phyloP scores from a whole-genome alignment of 2,329 filamentous ascomycete genomes.

The Phyllosticta capitalensis region DNA sequence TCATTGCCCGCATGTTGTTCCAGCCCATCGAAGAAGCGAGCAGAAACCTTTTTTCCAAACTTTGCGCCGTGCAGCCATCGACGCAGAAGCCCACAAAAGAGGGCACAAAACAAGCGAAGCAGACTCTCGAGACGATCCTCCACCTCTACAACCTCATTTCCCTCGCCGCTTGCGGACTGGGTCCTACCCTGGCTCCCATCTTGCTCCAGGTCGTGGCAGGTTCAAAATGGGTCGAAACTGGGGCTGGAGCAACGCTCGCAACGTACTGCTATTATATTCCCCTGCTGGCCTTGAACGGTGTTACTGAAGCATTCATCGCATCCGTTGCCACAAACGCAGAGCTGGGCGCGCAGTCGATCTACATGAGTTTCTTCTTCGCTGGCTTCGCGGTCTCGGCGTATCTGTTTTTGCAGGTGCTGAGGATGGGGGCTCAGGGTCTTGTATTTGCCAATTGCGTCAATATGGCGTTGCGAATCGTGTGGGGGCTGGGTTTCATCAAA shows the following conservation, averaged over 20 bases:
- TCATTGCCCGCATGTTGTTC: constrained; percentile 80
- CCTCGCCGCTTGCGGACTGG: constrained; percentile 56
- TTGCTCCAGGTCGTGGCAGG: constrained; percentile 70
- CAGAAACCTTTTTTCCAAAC: constrained; percentile 76
- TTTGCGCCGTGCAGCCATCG: constrained; percentile 44
- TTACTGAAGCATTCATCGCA: constrained; percentile 86
- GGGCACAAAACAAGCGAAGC: constrained; percentile 30
- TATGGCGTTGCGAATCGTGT: constrained; percentile 75
- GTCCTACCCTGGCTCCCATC: constrained; percentile 64
- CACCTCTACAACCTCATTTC: constrained; percentile 67
- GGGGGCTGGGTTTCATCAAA: constrained; percentile 66
- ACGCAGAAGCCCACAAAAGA: constrained; percentile 7
- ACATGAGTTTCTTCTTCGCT: constrained; percentile 75
- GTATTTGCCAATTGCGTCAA: constrained; percentile 84
- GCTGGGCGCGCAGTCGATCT: constrained; percentile 66
- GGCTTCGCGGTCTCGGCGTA: constrained; percentile 68
- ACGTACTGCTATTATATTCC: constrained; percentile 90
- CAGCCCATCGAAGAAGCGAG: constrained; percentile 94
- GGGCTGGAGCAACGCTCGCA: constrained; percentile 63
- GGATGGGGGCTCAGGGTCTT: constrained; percentile 67
- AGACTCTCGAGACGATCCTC: constrained; percentile 55
- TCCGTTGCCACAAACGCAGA: constrained; percentile 69
- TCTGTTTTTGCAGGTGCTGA: constrained; percentile 59
- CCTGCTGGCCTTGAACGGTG: constrained; percentile 81
- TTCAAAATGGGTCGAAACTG: constrained; percentile 61